Conservation (phyloP, 306 rosid species). For the Prunus mongolica region DNA sequence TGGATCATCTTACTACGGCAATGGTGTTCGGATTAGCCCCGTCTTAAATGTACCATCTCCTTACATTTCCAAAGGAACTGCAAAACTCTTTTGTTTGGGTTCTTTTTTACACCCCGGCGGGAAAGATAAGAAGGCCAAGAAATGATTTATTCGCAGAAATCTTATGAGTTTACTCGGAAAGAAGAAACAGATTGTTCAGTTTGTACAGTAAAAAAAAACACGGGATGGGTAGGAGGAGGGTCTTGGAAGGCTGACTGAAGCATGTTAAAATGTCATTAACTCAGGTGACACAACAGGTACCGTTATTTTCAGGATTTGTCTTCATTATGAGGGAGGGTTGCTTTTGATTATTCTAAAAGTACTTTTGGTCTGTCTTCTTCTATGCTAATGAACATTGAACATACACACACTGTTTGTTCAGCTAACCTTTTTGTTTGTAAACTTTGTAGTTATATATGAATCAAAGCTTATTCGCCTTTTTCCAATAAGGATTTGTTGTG, state of each 20-base stretch:
- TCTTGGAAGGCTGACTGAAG: constrained; percentile 11
- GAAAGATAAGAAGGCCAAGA: constrained; percentile 57
- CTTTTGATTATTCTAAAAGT: constrained; percentile 22
- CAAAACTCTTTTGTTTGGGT: constrained; percentile 68
- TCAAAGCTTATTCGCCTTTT: not conserved
- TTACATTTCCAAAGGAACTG: constrained; percentile 61
- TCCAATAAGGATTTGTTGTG: not conserved
- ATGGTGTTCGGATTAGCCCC: constrained; percentile 56
- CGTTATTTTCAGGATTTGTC: constrained; percentile 21
- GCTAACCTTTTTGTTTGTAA: constrained; percentile 7
- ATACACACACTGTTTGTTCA: constrained; percentile 4
- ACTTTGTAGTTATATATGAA: not conserved
- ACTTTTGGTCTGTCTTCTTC: not conserved
- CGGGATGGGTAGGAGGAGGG: not conserved
- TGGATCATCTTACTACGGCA: constrained; percentile 42
- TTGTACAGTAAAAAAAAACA: constrained; percentile 4
- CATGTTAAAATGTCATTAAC: constrained; percentile 29
- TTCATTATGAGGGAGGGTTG: constrained; percentile 13
- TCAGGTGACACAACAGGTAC: constrained; percentile 28
- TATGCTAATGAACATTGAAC: not conserved
- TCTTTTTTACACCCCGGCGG: constrained; percentile 64
- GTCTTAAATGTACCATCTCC: constrained; percentile 79
- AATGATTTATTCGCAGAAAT: constrained; percentile 26
- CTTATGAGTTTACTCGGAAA: not conserved
- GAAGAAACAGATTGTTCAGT: not conserved